phyloP scores from a whole-genome alignment of 805 yeast species.

The Wickerhamiella parazyma region DNA sequence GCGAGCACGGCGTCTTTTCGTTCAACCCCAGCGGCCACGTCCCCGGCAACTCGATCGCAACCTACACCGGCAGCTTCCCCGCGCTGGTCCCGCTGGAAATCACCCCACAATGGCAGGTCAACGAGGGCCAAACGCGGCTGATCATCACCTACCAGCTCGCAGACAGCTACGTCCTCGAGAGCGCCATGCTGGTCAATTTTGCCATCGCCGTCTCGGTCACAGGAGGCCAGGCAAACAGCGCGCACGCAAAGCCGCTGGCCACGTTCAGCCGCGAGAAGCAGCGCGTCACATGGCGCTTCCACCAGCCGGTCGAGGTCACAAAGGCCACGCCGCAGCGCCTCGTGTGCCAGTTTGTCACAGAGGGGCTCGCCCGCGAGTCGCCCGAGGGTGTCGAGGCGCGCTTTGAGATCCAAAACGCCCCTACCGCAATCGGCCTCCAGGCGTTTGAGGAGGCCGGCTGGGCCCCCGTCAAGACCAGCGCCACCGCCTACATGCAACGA shows the following conservation, averaged over 20 bases:
- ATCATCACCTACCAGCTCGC: conserved; percentile 55
- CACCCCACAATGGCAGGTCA: conserved; percentile 83
- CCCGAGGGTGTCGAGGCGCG: conserved; percentile 57
- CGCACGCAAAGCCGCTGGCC: conserved; percentile 85
- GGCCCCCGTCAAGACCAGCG: conserved; percentile 15
- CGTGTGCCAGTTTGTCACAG: conserved; percentile 76
- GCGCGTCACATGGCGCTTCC: conserved; percentile 76
- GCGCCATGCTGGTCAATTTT: conserved; percentile 41
- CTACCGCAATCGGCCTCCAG: conserved; percentile 9
- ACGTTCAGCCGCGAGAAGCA: conserved; percentile 75
- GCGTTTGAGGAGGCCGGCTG: conserved; percentile 12
- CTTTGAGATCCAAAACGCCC: conserved; percentile 15
- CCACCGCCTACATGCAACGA: conserved; percentile 6
- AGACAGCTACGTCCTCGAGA: conserved; percentile 32
- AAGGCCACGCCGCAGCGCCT: conserved; percentile 46
- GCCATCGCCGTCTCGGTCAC: conserved; percentile 47
- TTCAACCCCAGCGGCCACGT: conserved; percentile 6
- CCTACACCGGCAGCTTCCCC: conserved; percentile 43
- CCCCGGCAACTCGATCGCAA: conserved; percentile 46
- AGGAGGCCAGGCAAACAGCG: conserved; percentile 47
- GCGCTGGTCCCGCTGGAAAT: conserved; percentile 49
- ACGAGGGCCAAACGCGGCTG: conserved; percentile 70
- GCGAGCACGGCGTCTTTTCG: conserved; percentile 9
- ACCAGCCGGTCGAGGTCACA: conserved; percentile 25
- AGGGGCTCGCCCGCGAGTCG: conserved; percentile 55